phyloP scores from a whole-genome alignment of 2,329 filamentous ascomycete genomes.

The Xylariaceae sp. region DNA sequence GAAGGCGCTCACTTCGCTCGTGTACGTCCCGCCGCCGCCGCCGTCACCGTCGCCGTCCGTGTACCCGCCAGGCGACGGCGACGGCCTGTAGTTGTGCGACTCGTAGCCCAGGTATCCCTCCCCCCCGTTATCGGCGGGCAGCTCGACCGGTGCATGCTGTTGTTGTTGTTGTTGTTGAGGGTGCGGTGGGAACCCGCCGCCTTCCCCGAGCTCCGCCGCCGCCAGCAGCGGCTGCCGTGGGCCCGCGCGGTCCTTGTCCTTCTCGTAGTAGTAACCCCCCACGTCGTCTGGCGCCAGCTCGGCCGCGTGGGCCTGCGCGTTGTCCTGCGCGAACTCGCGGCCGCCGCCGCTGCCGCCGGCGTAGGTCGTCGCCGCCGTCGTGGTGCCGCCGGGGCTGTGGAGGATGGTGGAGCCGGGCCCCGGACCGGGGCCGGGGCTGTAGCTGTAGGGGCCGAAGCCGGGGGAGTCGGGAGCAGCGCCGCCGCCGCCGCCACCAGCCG shows the following conservation, averaged over 20 bases:
- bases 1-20: not conserved
- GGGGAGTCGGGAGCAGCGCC: not conserved
- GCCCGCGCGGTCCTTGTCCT: slow-evolving; percentile 5
- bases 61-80: too few species aligned
- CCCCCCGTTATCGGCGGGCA: not conserved
- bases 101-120: not conserved
- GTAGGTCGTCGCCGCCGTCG: slow-evolving; percentile 10
- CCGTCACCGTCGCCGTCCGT: too few species aligned
- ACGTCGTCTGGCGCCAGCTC: slow-evolving; percentile 13
- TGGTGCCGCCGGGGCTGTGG: not conserved
- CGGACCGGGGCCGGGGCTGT: not conserved
- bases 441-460: not conserved
- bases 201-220: slow-evolving; percentile 2
- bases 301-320: slow-evolving; percentile 12
- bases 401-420: too few species aligned
- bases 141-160: not conserved
- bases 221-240: slow-evolving; percentile 14
- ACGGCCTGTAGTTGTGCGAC: not conserved
- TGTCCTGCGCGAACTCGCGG: slow-evolving; percentile 17
- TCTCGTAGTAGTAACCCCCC: slow-evolving; percentile 7
- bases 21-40: not conserved
- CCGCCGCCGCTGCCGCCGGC: slow-evolving; percentile 1
- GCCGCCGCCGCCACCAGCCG: slow-evolving; percentile 3
- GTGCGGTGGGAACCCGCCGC: not conserved
- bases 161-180: too few species aligned